Percentiles rank a stretch among this genome's conserved stretches.
phyloP scores from a whole-genome alignment of 2,329 filamentous ascomycete genomes.

The Huntiella bhutanensis region DNA sequence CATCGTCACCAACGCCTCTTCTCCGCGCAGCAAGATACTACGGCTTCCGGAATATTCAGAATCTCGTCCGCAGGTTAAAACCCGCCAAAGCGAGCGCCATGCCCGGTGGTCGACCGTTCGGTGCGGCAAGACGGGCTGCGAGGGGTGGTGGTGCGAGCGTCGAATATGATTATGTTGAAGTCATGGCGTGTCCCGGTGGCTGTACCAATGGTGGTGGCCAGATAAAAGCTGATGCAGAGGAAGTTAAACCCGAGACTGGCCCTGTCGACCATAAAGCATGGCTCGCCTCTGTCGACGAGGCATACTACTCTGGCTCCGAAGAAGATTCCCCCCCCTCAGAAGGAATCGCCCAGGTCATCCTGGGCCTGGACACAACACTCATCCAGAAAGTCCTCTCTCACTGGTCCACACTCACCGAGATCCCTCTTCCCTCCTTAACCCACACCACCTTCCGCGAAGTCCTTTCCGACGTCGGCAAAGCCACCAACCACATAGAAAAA shows the following conservation, averaged over 20 bases:
- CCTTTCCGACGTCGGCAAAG: conserved; percentile 84
- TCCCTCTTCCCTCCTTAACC: conserved; percentile 51
- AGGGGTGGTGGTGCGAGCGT: conserved; percentile 14
- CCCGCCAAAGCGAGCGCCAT: conserved; percentile 61
- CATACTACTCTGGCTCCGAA: conserved; percentile 65
- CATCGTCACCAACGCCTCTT: conserved; percentile 35
- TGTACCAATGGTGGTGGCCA: conserved; percentile 97
- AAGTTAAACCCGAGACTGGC: conserved; percentile 27
- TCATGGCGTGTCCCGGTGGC: conserved; percentile 97
- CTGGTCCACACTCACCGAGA: conserved; percentile 56
- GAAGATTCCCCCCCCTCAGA: conserved; percentile 16
- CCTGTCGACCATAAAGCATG: conserved; percentile 72
- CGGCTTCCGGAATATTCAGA: conserved; percentile 96
- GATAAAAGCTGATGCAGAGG: conserved; percentile 71
- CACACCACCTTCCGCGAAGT: conserved; percentile 85
- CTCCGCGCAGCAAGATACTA: conserved; percentile 83
- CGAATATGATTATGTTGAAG: conserved; percentile 87
- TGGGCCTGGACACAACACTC: conserved; percentile 45
- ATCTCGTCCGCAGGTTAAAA: conserved; percentile 80
- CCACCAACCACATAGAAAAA: conserved; percentile 51
- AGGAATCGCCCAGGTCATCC: conserved; percentile 25
- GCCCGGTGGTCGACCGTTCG: conserved; percentile 51
- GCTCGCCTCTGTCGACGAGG: conserved; percentile 67
- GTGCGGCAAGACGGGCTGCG: conserved; percentile 33
- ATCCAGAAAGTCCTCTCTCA: conserved; percentile 52